Conservation (phyloP, 2,329 filamentous ascomycete genomes). For the Pseudocercospora fuligena region DNA sequence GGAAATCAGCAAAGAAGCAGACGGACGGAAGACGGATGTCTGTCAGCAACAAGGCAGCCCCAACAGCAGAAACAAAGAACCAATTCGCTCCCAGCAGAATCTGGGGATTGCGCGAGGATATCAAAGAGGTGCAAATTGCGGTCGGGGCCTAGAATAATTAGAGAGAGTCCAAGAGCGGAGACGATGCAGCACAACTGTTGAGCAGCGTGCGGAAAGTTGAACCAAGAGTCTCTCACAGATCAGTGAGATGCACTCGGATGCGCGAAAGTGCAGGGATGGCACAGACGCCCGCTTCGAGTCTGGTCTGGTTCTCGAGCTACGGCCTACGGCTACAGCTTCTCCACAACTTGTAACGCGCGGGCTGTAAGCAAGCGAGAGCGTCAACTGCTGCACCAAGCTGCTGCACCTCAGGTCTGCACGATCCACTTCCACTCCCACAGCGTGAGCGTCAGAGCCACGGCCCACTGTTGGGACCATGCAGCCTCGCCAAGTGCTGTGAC, state of each 20-base stretch:
- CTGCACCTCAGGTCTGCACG: conserved; percentile 8
- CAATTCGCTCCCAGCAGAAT: neutral
- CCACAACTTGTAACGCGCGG: conserved; percentile 18
- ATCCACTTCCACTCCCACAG: too few species aligned
- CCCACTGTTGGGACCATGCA: conserved; percentile 27
- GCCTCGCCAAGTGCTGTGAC: conserved; percentile 22
- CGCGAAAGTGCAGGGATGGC: conserved; percentile 6
- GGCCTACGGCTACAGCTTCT: conserved; percentile 2
- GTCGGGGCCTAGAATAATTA: neutral
- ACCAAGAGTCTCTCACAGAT: neutral
- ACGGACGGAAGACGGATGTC: neutral
- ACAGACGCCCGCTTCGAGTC: conserved; percentile 1
- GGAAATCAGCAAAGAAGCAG: conserved; percentile 1
- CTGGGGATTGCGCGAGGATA: neutral
- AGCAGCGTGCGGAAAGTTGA: conserved; percentile 10
- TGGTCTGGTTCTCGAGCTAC: conserved; percentile 9
- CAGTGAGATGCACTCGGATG: neutral
- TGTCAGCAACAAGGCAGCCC: too few species aligned
- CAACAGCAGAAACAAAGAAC: neutral
- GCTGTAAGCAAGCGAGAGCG: conserved; percentile 22
- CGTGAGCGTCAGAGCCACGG: conserved; percentile 13
- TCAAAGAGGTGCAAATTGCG: conserved; percentile 7
- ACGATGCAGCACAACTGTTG: conserved; percentile 1
- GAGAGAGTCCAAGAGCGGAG: neutral
- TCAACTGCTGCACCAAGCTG: conserved; percentile 10